These are phyloP conservation scores for Helicosporidium sp. DNA, from an alignment of 139 green algal species.

Conservation along the genomic window DNA sequence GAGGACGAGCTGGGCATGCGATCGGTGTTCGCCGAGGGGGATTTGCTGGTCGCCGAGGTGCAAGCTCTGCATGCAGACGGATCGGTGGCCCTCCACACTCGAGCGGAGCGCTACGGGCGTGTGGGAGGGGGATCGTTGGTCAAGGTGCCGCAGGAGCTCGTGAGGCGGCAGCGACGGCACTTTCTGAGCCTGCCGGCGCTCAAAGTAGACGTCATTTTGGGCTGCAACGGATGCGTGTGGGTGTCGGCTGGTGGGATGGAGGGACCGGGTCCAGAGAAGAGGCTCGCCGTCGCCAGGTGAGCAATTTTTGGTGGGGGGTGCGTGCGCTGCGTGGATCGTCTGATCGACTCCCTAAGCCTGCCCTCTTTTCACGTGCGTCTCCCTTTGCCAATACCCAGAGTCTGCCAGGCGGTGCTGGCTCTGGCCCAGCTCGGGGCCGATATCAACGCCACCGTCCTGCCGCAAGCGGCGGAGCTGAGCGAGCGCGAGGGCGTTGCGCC, in stretches of 20 bases:
- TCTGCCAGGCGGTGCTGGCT: neutral
- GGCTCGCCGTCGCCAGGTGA: neutral
- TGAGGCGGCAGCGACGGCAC: constrained; percentile 68
- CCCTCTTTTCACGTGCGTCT: neutral
- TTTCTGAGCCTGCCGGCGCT: constrained; percentile 38
- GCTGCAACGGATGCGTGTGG: constrained; percentile 67
- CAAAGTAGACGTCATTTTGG: constrained; percentile 55
- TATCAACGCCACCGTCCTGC: too few relatives aligned
- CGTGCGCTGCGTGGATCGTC: neutral
- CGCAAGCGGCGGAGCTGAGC: too few relatives aligned
- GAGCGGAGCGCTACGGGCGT: constrained; percentile 65
- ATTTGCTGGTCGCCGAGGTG: constrained; percentile 70
- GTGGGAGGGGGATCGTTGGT: constrained; percentile 46
- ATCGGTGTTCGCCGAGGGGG: constrained; percentile 50
- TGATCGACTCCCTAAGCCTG: neutral
- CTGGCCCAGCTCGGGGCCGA: constrained; percentile 2
- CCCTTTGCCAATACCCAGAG: neutral
- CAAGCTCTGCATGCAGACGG: constrained; percentile 56
- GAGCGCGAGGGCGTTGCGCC: too few relatives aligned
- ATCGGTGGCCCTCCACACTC: constrained; percentile 56
- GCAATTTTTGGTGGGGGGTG: too few relatives aligned
- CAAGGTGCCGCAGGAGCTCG: constrained; percentile 36
- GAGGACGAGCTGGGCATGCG: constrained; percentile 85
- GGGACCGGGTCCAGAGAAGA: neutral
- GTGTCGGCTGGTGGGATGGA: constrained; percentile 22